Evolutionary conservation across 768 basidiomycete species (phyloP).

Genomic region (Harrya chromipes): DNA sequence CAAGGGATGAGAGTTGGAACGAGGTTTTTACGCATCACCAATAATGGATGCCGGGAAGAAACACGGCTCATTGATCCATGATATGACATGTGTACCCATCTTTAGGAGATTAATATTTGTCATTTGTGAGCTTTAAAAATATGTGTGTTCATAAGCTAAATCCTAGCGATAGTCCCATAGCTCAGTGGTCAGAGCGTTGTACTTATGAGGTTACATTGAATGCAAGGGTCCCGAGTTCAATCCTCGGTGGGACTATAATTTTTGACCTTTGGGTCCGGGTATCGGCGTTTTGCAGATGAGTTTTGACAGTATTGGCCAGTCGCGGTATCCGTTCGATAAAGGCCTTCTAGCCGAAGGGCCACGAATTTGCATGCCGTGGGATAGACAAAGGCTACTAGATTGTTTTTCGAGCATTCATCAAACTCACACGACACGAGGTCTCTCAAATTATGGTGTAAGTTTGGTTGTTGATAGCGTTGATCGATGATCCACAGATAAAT

Average conservation of each 20-base stretch:
- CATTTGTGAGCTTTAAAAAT: neutral
- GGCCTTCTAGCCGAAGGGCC: no score
- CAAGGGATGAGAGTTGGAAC: constrained; percentile 76
- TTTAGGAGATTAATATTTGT: neutral
- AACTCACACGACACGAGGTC: no score
- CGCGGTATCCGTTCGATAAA: no score
- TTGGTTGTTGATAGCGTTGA: neutral
- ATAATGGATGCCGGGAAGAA: constrained; percentile 45
- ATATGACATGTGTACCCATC: neutral
- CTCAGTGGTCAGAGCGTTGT: constrained; percentile 64
- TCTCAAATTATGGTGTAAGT: neutral
- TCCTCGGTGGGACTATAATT: constrained; percentile 58
- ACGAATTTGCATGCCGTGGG: no score
- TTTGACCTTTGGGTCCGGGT: constrained; percentile 12
- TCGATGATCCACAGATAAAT: neutral
- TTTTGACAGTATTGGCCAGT: no score
- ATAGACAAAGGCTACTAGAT: neutral
- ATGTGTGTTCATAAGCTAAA: neutral
- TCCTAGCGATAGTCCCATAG: constrained; percentile 42
- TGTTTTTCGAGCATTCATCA: neutral
- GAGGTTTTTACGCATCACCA: constrained; percentile 52
- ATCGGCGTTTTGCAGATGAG: no score
- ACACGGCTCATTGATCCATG: constrained; percentile 27
- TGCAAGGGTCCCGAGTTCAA: constrained; percentile 65
- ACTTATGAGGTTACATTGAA: constrained; percentile 53